Evolutionary conservation across 495 filamentous ascomycete species (phyloP).

Genomic region (Penicillium riverlandense): DNA sequence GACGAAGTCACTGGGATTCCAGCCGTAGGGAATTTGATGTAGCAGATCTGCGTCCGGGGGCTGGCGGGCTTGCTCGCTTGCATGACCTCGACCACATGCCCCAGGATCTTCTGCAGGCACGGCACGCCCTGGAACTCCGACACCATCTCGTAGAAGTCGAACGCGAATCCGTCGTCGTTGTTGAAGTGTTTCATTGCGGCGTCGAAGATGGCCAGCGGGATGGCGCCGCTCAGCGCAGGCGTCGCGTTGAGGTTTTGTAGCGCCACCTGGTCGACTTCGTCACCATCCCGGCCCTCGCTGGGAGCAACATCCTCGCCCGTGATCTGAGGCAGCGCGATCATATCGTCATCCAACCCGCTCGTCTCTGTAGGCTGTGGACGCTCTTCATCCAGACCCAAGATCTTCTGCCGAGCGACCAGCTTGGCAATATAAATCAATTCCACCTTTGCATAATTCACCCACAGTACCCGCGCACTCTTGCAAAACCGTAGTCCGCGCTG

Average conservation of each 20-base stretch:
- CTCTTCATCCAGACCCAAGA: conserved; percentile 59
- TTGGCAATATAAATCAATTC: conserved; percentile 88
- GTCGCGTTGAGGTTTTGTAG: conserved; percentile 62
- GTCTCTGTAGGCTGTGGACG: conserved; percentile 34
- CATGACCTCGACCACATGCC: conserved; percentile 65
- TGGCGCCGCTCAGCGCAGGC: conserved; percentile 80
- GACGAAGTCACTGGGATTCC: conserved; percentile 55
- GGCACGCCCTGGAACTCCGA: conserved; percentile 56
- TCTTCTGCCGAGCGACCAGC: conserved; percentile 61
- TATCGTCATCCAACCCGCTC: conserved; percentile 35
- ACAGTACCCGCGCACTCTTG: conserved; percentile 59
- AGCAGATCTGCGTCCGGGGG: conserved; percentile 56
- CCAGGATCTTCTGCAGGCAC: conserved; percentile 60
- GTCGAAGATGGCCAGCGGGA: conserved; percentile 89
- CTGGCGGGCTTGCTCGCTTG: conserved; percentile 49
- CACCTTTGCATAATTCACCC: conserved; percentile 85
- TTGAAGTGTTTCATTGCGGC: conserved; percentile 71
- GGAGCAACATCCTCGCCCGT: conserved; percentile 62
- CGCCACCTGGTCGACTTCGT: conserved; percentile 37
- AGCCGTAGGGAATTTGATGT: conserved; percentile 61
- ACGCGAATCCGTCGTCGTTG: conserved; percentile 53
- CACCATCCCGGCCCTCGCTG: conserved; percentile 42
- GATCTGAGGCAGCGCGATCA: conserved; percentile 55
- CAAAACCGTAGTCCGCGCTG: conserved; percentile 85
- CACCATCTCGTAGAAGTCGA: conserved; percentile 75